A percentile compares a stretch with the other conserved stretches of the same genome.
Evolutionary conservation across 2,329 filamentous ascomycete genomes (phyloP).

Genomic region (Colletotrichum graminicola): DNA sequence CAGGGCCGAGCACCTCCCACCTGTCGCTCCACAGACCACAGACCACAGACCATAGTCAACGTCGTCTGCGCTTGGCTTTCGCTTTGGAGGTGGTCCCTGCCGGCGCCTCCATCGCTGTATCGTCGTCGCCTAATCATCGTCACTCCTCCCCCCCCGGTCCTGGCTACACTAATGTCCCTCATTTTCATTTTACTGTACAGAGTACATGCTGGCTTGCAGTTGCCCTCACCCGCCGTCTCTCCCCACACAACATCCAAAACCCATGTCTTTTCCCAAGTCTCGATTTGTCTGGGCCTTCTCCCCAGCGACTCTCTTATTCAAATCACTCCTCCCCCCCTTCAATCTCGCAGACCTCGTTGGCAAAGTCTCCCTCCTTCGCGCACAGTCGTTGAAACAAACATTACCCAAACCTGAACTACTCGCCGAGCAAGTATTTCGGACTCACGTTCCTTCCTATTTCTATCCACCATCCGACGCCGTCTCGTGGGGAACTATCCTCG

Average conservation of each 20-base stretch:
- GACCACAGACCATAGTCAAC: slow-evolving; percentile 27
- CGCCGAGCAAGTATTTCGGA: slow-evolving; percentile 48
- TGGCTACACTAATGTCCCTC: neutral
- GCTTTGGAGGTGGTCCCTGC: slow-evolving; percentile 20
- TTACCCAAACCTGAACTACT: slow-evolving; percentile 49
- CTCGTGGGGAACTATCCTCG: slow-evolving; percentile 44
- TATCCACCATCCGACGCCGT: slow-evolving; percentile 35
- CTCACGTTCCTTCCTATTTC: slow-evolving; percentile 41
- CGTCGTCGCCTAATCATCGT: neutral
- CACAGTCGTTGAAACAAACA: slow-evolving; percentile 41
- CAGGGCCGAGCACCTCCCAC: slow-evolving; percentile 31
- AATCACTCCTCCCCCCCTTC: slow-evolving; percentile 19
- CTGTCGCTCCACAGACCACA: slow-evolving; percentile 7
- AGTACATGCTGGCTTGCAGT: neutral
- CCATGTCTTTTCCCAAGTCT: slow-evolving; percentile 22
- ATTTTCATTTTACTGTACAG: slow-evolving; percentile 17
- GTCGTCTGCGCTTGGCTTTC: slow-evolving; percentile 26
- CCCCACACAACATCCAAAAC: slow-evolving; percentile 36
- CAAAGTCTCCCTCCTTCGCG: slow-evolving; percentile 58
- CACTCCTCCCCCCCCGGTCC: neutral
- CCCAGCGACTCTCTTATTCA: slow-evolving; percentile 38
- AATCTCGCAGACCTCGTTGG: slow-evolving; percentile 64
- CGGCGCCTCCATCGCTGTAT: slow-evolving; percentile 30
- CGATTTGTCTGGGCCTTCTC: neutral
- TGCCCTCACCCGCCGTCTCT: slow-evolving; percentile 19